A percentile compares a stretch with the other conserved stretches of the same genome.
phyloP scores from a whole-genome alignment of 2,329 filamentous ascomycete genomes.

The Aureobasidium uvarum region DNA sequence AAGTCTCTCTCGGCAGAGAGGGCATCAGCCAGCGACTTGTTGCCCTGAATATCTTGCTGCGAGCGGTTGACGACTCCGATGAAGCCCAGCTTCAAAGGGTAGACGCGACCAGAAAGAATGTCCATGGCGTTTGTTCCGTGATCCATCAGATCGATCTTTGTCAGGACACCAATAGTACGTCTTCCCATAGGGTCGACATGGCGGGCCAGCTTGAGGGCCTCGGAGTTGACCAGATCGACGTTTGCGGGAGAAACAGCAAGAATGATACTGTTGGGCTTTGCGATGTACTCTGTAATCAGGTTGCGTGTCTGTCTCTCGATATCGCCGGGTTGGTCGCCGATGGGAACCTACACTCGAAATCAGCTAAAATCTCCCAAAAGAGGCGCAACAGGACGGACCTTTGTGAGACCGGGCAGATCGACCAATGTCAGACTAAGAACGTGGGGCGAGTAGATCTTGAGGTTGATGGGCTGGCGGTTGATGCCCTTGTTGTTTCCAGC shows the following conservation, averaged over 20 bases:
- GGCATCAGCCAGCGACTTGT: conserved; percentile 91
- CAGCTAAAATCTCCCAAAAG: neutral
- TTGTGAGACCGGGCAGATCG: conserved; percentile 92
- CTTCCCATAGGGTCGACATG: conserved; percentile 95
- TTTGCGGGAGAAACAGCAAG: conserved; percentile 96
- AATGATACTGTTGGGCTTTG: conserved; percentile 97
- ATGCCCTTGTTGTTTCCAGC: conserved; percentile 98
- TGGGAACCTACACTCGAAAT: conserved; percentile 67
- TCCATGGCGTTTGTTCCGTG: conserved; percentile 97
- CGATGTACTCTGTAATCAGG: conserved; percentile 96
- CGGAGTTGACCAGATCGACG: conserved; percentile 97
- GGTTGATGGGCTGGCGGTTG: conserved; percentile 93
- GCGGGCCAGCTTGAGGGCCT: conserved; percentile 91
- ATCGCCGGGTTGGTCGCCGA: conserved; percentile 94
- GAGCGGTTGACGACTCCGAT: conserved; percentile 98
- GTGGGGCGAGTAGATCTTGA: conserved; percentile 97
- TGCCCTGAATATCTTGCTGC: conserved; percentile 95
- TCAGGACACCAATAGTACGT: conserved; percentile 93
- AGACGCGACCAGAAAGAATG: conserved; percentile 94
- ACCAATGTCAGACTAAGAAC: conserved; percentile 95
- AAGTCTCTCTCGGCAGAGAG: conserved; percentile 88
- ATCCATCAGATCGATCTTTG: conserved; percentile 97
- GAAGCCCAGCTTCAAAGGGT: conserved; percentile 94
- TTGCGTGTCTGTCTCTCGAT: conserved; percentile 98
- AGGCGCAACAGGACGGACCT: conserved; percentile 53